Evolutionary conservation across 179 eudicot genomes (phyloP).

Genomic region (Beta lomatogona): DNA sequence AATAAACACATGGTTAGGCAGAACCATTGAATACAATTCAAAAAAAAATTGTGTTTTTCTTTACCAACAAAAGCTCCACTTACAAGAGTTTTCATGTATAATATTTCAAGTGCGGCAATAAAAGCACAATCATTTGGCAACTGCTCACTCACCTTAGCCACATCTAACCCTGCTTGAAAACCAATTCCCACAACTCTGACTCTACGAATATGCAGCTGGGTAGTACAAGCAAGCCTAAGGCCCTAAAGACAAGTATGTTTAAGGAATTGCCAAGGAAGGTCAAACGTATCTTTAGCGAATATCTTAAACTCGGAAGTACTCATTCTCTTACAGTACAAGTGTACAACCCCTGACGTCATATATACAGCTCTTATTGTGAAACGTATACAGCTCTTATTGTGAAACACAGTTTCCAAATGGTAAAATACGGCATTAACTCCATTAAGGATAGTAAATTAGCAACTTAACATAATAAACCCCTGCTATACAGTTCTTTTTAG

Average conservation of each 20-base stretch:
- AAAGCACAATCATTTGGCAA: neutral
- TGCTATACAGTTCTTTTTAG: neutral
- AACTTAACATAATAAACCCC: too few species aligned
- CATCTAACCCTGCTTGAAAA: slow-evolving; percentile 94
- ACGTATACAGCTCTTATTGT: too few species aligned
- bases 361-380: too few species aligned
- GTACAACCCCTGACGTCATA: neutral
- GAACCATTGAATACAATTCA: neutral
- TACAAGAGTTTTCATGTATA: neutral
- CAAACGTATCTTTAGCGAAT: neutral
- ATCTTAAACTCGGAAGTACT: neutral
- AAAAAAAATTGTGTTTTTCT: too few species aligned
- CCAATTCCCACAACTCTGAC: slow-evolving; percentile 83
- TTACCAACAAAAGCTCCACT: neutral
- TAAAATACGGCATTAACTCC: too few species aligned
- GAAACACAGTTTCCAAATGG: too few species aligned
- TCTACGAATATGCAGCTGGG: slow-evolving; percentile 69
- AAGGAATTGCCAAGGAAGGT: neutral
- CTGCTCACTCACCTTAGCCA: slow-evolving; percentile 54
- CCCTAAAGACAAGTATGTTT: neutral
- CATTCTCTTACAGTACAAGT: neutral
- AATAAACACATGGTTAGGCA: slow-evolving; percentile 11
- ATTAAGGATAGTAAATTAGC: too few species aligned
- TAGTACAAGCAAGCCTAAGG: slow-evolving; percentile 69
- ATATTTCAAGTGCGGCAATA: neutral